Evolutionary conservation across 2,329 filamentous ascomycete genomes (phyloP).

Genomic region (Neofusicoccum umdonicola): DNA sequence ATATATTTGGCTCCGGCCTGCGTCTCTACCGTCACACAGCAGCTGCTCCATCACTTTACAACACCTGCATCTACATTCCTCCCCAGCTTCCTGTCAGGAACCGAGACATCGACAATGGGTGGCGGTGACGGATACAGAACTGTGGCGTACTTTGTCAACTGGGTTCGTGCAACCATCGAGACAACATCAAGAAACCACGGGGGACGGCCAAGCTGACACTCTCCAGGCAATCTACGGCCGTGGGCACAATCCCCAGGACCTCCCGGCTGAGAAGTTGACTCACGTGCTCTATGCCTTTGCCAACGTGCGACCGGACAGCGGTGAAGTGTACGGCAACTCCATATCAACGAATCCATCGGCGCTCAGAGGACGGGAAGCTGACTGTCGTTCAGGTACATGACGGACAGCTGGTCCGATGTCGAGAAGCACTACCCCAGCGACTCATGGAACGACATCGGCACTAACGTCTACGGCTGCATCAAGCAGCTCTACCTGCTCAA

Average conservation of each 20-base stretch:
- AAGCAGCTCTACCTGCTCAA: conserved; percentile 77
- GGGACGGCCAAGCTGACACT: neutral
- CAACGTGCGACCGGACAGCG: conserved; percentile 74
- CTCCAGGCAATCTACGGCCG: conserved; percentile 76
- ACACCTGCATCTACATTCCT: neutral
- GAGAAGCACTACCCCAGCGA: conserved; percentile 69
- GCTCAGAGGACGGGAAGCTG: neutral
- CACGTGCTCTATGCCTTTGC: conserved; percentile 91
- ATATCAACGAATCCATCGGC: neutral
- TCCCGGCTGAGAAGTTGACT: conserved; percentile 77
- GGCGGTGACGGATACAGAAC: conserved; percentile 55
- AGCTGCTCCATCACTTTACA: neutral
- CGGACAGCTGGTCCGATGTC: conserved; percentile 66
- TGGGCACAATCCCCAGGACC: conserved; percentile 79
- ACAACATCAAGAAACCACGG: neutral
- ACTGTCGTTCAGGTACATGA: conserved; percentile 51
- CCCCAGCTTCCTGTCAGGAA: neutral
- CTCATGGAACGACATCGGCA: conserved; percentile 63
- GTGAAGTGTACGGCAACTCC: conserved; percentile 55
- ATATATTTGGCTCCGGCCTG: conserved; percentile 9
- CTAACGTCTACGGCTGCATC: conserved; percentile 72
- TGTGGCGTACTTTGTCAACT: conserved; percentile 74
- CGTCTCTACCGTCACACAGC: neutral
- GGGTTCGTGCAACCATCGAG: conserved; percentile 36
- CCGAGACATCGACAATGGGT: conserved; percentile 21